Evolutionary conservation across 495 filamentous ascomycete genomes (phyloP).

Genomic region (Cladorrhinum samala): DNA sequence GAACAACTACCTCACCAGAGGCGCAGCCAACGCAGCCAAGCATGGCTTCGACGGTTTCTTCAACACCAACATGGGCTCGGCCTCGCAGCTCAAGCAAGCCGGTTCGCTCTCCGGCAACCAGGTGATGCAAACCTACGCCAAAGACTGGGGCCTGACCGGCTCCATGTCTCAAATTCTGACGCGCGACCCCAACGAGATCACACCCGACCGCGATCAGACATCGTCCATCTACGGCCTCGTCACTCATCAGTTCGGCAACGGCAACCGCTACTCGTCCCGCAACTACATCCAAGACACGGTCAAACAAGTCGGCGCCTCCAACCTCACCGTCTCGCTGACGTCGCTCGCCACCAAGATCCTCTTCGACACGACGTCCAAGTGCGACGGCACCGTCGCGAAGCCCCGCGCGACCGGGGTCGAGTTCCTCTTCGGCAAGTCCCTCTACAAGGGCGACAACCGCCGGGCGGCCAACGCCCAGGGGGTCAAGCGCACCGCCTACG

Average conservation of each 20-base stretch:
- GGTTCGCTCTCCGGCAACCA: conserved; percentile 23
- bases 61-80: conserved; percentile 31
- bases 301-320: conserved; percentile 15
- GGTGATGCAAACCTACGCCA: conserved; percentile 26
- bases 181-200: conserved; percentile 31
- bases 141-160: conserved; percentile 21
- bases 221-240: conserved; percentile 30
- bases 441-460: conserved; percentile 27
- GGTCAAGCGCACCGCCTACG: conserved; percentile 4
- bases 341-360: conserved; percentile 31
- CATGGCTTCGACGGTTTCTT: conserved; percentile 34
- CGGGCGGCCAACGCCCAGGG: conserved; percentile 21
- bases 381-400: conserved; percentile 8
- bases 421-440: conserved; percentile 28
- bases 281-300: conserved; percentile 32
- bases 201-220: conserved; percentile 26
- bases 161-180: conserved; percentile 24
- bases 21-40: conserved; percentile 17
- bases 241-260: conserved; percentile 28
- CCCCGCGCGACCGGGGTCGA: conserved; percentile 31
- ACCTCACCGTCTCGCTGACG: conserved; percentile 31
- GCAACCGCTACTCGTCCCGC: conserved; percentile 31
- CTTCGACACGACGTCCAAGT: conserved; percentile 24
- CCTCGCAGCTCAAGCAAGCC: conserved; percentile 16
- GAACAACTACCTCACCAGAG: conserved; percentile 23